Conservation (phyloP, 2,329 filamentous ascomycete species). For the Colletotrichum higginsianum region DNA sequence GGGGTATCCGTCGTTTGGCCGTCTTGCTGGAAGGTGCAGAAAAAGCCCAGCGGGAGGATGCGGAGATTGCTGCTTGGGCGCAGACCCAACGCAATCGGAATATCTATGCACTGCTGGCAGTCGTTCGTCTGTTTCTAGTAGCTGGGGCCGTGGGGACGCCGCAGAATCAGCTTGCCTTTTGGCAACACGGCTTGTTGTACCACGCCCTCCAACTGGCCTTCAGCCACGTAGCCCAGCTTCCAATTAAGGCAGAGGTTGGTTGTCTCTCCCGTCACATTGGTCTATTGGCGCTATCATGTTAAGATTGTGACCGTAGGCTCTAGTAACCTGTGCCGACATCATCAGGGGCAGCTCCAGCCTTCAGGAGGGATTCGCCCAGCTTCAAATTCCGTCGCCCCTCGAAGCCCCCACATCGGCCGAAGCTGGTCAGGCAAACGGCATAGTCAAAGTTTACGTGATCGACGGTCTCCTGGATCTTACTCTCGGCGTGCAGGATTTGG, state of each 20-base stretch:
- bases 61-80: conserved; percentile 80
- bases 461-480: conserved; percentile 90
- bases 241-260: conserved; percentile 84
- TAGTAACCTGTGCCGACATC: conserved; percentile 88
- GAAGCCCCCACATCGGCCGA: conserved; percentile 58
- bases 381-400: conserved; percentile 79
- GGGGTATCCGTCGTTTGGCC: conserved; percentile 81
- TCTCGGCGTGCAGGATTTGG: conserved; percentile 75
- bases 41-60: conserved; percentile 66
- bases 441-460: conserved; percentile 85
- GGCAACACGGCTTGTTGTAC: conserved; percentile 84
- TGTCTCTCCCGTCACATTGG: conserved; percentile 44
- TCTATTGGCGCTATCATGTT: conserved; percentile 20
- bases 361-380: conserved; percentile 91
- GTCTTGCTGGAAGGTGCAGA: conserved; percentile 76
- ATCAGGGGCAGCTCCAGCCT: conserved; percentile 85
- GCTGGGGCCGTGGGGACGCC: conserved; percentile 84
- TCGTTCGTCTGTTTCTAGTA: conserved; percentile 88
- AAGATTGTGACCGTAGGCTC: conserved; percentile 67
- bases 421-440: conserved; percentile 61
- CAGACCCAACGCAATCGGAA: conserved; percentile 88
- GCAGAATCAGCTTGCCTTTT: conserved; percentile 89
- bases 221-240: conserved; percentile 77
- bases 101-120: conserved; percentile 88
- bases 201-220: conserved; percentile 89